Evolutionary conservation across 2,329 filamentous ascomycete species (phyloP).

Genomic region (Cladosporium sp.): DNA sequence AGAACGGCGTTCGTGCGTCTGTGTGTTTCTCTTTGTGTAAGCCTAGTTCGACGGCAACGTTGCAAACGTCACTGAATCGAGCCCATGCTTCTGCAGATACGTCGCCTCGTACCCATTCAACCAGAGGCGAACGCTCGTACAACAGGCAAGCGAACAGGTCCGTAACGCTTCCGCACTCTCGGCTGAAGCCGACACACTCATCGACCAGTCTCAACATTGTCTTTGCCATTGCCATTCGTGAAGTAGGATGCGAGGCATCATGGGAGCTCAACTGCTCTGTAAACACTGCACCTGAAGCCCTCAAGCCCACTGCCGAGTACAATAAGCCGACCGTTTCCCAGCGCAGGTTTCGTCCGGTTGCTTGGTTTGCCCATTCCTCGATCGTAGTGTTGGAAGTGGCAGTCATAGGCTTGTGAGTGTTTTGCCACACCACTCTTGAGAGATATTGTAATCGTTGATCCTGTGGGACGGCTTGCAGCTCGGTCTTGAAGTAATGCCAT

Average conservation of each 20-base stretch:
- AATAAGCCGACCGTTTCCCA: conserved; percentile 48
- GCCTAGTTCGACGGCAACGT: conserved; percentile 37
- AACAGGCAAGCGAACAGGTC: conserved; percentile 36
- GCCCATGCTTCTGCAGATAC: conserved; percentile 36
- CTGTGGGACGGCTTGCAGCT: neutral
- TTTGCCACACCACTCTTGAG: conserved; percentile 40
- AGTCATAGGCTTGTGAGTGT: conserved; percentile 42
- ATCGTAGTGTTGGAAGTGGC: conserved; percentile 41
- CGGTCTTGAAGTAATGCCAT: neutral
- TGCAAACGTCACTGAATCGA: conserved; percentile 36
- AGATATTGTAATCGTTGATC: neutral
- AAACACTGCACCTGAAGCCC: conserved; percentile 35
- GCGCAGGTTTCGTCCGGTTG: conserved; percentile 41
- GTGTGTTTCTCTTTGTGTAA: conserved; percentile 37
- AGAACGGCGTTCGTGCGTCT: conserved; percentile 36
- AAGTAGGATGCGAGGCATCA: conserved; percentile 51
- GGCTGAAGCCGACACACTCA: conserved; percentile 36
- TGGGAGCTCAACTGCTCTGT: conserved; percentile 30
- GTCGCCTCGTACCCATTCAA: conserved; percentile 35
- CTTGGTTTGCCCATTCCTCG: conserved; percentile 21
- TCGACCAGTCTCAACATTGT: conserved; percentile 35
- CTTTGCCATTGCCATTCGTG: conserved; percentile 50
- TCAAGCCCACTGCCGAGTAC: conserved; percentile 39
- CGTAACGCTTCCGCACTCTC: conserved; percentile 36
- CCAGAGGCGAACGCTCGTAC: conserved; percentile 35